Conservation (phyloP, 2,329 filamentous ascomycete genomes). For the Neopestalotiopsis clavispora region DNA sequence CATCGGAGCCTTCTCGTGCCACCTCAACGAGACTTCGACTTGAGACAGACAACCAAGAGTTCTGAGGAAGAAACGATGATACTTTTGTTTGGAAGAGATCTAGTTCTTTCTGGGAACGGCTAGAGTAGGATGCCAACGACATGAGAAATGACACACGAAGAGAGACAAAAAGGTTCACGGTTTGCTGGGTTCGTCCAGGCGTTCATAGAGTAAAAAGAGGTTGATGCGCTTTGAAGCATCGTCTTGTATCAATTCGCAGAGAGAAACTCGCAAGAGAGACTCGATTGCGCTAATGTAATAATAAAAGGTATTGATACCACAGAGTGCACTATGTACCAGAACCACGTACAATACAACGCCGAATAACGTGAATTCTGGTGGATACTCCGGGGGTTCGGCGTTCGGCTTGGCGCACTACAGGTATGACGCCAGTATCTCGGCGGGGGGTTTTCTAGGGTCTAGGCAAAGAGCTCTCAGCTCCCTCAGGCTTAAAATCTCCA, state of each 20-base stretch:
- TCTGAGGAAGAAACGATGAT: not conserved
- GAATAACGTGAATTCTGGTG: not conserved
- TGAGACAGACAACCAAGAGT: not conserved
- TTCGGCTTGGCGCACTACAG: constrained; percentile 5
- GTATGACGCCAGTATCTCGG: constrained; percentile 15
- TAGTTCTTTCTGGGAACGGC: not conserved
- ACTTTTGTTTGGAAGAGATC: no score
- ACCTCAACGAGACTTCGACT: constrained; percentile 32
- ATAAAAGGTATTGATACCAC: not conserved
- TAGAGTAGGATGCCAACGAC: not conserved
- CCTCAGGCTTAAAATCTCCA: constrained; percentile 11
- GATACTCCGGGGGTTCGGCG: constrained; percentile 12
- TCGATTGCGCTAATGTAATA: not conserved
- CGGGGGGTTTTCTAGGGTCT: not conserved
- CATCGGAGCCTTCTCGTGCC: constrained; percentile 43
- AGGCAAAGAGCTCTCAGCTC: not conserved
- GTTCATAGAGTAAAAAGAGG: not conserved
- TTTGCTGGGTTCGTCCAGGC: no score
- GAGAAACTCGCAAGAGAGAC: not conserved
- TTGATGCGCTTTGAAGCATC: not conserved
- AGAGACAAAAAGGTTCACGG: not conserved
- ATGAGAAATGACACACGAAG: not conserved
- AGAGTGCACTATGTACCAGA: not conserved
- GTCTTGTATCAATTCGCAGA: not conserved
- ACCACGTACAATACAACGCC: not conserved